phyloP scores from a whole-genome alignment of 768 basidiomycete species.

The Psilocybe sp. region DNA sequence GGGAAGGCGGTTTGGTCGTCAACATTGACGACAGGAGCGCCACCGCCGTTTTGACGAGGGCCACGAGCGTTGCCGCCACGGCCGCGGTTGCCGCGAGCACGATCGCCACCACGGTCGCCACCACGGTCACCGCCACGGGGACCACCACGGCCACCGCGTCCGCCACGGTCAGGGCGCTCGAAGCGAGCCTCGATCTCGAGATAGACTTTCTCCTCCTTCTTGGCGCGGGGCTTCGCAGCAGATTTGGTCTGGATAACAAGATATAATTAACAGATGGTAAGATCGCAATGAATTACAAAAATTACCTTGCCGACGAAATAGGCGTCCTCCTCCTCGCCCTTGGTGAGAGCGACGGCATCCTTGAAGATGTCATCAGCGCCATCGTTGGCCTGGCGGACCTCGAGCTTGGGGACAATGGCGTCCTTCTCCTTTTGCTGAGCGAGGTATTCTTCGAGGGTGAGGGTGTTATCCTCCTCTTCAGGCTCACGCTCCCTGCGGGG shows the following conservation, averaged over 20 bases:
- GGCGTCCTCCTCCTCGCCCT: conserved; percentile 67
- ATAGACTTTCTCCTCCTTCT: conserved; percentile 90
- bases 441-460: conserved; percentile 91
- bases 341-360: conserved; percentile 63
- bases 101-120: conserved; percentile 23
- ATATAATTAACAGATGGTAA: conserved; percentile 4
- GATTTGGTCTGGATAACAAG: conserved; percentile 51
- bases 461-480: conserved; percentile 91
- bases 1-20: conserved; percentile 89
- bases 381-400: conserved; percentile 80
- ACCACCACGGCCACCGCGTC: conserved; percentile 41
- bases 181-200: conserved; percentile 91
- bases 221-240: conserved; percentile 61
- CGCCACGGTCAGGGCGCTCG: conserved; percentile 73
- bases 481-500: conserved; percentile 54
- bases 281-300: conserved; percentile 2
- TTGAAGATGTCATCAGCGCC: conserved; percentile 72
- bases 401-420: conserved; percentile 70
- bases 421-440: conserved; percentile 75
- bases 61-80: conserved; percentile 43
- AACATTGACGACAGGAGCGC: conserved; percentile 53
- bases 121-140: conserved; percentile 40
- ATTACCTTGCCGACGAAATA: conserved; percentile 92
- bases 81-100: conserved; percentile 36
- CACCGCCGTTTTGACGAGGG: conserved; percentile 38